Evolutionary conservation across 2,329 filamentous ascomycete genomes (phyloP).

Genomic region (Cladosporium sp.): DNA sequence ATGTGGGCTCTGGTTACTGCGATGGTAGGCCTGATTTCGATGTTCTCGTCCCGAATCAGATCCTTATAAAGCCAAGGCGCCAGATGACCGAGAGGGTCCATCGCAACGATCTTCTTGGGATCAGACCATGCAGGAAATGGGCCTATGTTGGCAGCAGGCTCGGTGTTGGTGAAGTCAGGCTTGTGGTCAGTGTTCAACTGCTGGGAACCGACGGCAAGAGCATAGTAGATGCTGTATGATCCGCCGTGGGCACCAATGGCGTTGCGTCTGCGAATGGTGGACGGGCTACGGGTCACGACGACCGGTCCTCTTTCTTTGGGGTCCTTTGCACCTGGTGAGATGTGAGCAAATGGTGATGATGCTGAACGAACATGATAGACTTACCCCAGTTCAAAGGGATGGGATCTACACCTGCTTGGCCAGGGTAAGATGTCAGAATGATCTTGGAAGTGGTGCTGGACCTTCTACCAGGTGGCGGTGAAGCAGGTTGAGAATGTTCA

Average conservation of each 20-base stretch:
- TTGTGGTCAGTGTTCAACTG: constrained; percentile 79
- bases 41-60: constrained; percentile 68
- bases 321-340: constrained; percentile 55
- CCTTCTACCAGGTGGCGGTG: constrained; percentile 30
- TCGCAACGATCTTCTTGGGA: constrained; percentile 89
- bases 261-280: constrained; percentile 76
- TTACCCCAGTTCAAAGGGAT: constrained; percentile 74
- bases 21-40: constrained; percentile 81
- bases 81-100: constrained; percentile 92
- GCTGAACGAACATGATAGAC: not conserved
- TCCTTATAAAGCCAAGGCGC: constrained; percentile 79
- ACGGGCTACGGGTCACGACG: constrained; percentile 71
- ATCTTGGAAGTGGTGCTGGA: constrained; percentile 52
- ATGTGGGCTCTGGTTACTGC: constrained; percentile 90
- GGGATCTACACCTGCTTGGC: constrained; percentile 91
- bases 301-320: constrained; percentile 75
- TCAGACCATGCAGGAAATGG: constrained; percentile 88
- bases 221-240: constrained; percentile 94
- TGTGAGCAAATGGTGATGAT: not conserved
- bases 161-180: constrained; percentile 75
- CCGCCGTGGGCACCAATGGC: constrained; percentile 73
- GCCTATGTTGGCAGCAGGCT: constrained; percentile 84
- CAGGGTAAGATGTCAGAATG: constrained; percentile 79
- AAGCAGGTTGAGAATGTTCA: constrained; percentile 13
- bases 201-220: constrained; percentile 84